Evolutionary conservation across 2,329 filamentous ascomycete species (phyloP).

Genomic region (Cladosporium colombiae): DNA sequence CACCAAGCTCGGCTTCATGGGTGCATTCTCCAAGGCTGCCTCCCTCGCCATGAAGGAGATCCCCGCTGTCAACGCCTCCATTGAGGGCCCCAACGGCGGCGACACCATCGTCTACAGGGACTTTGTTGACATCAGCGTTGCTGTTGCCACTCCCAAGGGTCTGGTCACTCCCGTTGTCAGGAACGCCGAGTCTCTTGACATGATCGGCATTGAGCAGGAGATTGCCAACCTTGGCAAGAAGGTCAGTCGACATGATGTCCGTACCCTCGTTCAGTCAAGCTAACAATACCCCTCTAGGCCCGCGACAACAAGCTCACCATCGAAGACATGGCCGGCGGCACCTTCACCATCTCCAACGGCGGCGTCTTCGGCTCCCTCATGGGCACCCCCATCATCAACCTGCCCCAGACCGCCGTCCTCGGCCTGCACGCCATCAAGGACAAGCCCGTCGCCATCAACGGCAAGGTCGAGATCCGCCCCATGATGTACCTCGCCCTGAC

Average conservation of each 20-base stretch:
- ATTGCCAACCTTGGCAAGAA: conserved; percentile 97
- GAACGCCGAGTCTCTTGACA: conserved; percentile 84
- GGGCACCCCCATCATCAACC: conserved; percentile 98
- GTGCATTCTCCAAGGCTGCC: conserved; percentile 87
- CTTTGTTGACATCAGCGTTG: conserved; percentile 96
- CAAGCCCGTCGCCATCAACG: conserved; percentile 82
- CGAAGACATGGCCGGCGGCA: conserved; percentile 98
- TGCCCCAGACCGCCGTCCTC: conserved; percentile 86
- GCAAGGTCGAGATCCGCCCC: conserved; percentile 91
- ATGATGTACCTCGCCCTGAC: conserved; percentile 99
- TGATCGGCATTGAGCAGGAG: conserved; percentile 83
- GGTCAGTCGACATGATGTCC: conserved; percentile 51
- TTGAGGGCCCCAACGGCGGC: conserved; percentile 90
- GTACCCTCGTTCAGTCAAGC: conserved; percentile 17
- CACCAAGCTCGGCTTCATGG: conserved; percentile 99
- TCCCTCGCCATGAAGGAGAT: conserved; percentile 92
- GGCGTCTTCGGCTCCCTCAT: conserved; percentile 96
- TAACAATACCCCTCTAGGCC: conserved; percentile 56
- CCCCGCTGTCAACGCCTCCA: conserved; percentile 93
- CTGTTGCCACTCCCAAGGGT: conserved; percentile 95
- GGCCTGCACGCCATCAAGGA: conserved; percentile 98
- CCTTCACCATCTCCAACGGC: conserved; percentile 96
- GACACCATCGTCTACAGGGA: conserved; percentile 98
- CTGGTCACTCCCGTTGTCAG: conserved; percentile 95
- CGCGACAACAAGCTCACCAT: conserved; percentile 96